Evolutionary conservation across 2,329 filamentous ascomycete genomes (phyloP).

Genomic region (Endothia cerciana): DNA sequence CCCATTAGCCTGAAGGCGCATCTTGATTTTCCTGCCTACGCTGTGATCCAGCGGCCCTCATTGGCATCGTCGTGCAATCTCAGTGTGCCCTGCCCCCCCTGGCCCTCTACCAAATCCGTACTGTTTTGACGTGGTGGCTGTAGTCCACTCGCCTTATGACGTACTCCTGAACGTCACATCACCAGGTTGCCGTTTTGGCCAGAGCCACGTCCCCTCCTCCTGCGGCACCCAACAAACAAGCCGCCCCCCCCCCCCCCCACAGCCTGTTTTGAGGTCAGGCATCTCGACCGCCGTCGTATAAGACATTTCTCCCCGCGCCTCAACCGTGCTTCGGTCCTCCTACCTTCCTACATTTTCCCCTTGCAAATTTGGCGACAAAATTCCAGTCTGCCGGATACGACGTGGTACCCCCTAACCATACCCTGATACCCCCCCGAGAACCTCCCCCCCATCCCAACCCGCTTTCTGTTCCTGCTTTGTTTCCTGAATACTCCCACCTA

Average conservation of each 20-base stretch:
- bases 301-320: slow-evolving; percentile 19
- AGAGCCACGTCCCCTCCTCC: slow-evolving; percentile 3
- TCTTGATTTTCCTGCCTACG: not conserved
- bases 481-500: too few relatives aligned
- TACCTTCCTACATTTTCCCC: slow-evolving; percentile 4
- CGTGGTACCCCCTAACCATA: slow-evolving; percentile 24
- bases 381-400: slow-evolving; percentile 3
- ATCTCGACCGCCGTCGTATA: slow-evolving; percentile 12
- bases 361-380: not conserved
- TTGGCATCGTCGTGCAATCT: slow-evolving; percentile 26
- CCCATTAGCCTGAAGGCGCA: not conserved
- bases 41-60: slow-evolving; percentile 6
- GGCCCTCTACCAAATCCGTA: slow-evolving; percentile 2
- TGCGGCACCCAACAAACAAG: not conserved
- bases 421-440: slow-evolving; percentile 19
- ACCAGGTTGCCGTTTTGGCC: slow-evolving; percentile 5
- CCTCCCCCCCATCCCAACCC: too few relatives aligned
- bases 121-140: slow-evolving; percentile 23
- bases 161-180: slow-evolving; percentile 27
- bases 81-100: slow-evolving; percentile 13
- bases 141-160: slow-evolving; percentile 20
- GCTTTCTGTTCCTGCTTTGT: not conserved
- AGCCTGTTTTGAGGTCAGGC: slow-evolving; percentile 7
- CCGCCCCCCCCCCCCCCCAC: slow-evolving; percentile 1
- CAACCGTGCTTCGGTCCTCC: not conserved